phyloP scores from a whole-genome alignment of 768 basidiomycete genomes.

The Calvatia gigantea region DNA sequence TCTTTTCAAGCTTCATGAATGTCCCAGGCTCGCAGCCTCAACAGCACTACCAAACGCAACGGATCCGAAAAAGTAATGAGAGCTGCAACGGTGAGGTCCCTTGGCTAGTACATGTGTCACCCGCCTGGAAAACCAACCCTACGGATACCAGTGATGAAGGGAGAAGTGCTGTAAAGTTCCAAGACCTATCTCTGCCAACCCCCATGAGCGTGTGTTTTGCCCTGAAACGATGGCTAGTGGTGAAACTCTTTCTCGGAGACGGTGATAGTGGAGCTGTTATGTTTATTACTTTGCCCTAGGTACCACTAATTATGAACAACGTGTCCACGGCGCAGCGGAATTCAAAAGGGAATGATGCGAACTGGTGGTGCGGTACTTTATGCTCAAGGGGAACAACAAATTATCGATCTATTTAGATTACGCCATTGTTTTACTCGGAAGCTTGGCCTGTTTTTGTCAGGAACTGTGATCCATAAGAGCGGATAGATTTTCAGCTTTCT shows the following conservation, averaged over 20 bases:
- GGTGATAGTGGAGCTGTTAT: neutral
- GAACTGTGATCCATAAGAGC: too few relatives aligned
- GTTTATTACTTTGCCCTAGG: neutral
- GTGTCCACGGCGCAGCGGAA: neutral
- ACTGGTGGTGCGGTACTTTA: too few relatives aligned
- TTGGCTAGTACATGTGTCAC: neutral
- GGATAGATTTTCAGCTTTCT: too few relatives aligned
- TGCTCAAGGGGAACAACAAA: too few relatives aligned
- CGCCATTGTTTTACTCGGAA: too few relatives aligned
- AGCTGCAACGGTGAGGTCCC: neutral
- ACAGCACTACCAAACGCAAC: too few relatives aligned
- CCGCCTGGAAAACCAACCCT: neutral
- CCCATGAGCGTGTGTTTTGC: neutral
- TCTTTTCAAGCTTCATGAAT: too few relatives aligned
- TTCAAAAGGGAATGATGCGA: too few relatives aligned
- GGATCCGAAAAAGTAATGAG: neutral
- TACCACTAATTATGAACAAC: neutral
- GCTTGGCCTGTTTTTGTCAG: too few relatives aligned
- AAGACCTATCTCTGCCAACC: neutral
- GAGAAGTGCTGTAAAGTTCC: neutral
- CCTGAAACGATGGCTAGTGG: neutral
- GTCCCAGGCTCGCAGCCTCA: too few relatives aligned
- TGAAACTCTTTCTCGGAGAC: neutral
- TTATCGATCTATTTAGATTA: too few relatives aligned
- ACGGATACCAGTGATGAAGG: neutral